Evolutionary conservation across 2,329 filamentous ascomycete species (phyloP).

Genomic region (Hymenoscyphus salicellus): DNA sequence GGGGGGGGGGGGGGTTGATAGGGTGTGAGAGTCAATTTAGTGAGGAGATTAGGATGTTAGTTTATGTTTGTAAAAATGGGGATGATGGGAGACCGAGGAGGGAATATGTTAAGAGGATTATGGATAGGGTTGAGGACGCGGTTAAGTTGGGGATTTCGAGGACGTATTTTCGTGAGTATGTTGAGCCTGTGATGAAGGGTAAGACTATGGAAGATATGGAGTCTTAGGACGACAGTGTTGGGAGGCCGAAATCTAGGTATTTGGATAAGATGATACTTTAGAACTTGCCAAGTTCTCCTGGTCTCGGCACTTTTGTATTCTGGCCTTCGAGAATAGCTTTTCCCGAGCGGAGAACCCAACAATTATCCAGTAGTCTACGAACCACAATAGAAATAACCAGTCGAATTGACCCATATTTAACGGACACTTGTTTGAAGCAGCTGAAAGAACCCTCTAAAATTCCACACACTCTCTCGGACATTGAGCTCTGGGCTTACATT

Average conservation of each 20-base stretch:
- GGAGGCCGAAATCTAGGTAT: too few species aligned
- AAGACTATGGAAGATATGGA: slow-evolving; percentile 9
- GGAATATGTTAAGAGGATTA: slow-evolving; percentile 65
- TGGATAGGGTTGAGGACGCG: slow-evolving; percentile 59
- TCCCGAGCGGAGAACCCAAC: too few species aligned
- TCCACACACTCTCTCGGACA: too few species aligned
- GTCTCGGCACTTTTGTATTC: background rate
- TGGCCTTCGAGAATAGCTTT: background rate
- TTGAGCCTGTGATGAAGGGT: slow-evolving; percentile 17
- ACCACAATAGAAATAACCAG: too few species aligned
- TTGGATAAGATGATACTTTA: too few species aligned
- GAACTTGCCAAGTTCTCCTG: too few species aligned
- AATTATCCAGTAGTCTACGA: too few species aligned
- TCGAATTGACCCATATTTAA: too few species aligned
- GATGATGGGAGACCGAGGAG: slow-evolving; percentile 43
- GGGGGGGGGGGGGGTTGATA: slow-evolving; percentile 30
- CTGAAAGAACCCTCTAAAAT: too few species aligned
- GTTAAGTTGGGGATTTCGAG: slow-evolving; percentile 51
- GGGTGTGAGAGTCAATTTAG: slow-evolving; percentile 25
- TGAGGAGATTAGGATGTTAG: slow-evolving; percentile 45
- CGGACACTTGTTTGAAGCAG: too few species aligned
- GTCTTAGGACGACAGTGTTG: background rate
- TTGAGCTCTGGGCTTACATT: too few species aligned
- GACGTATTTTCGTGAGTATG: slow-evolving; percentile 49
- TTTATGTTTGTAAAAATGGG: slow-evolving; percentile 55